Conservation (phyloP, 78 protist genomes). For the Polysphondylium violaceum region DNA sequence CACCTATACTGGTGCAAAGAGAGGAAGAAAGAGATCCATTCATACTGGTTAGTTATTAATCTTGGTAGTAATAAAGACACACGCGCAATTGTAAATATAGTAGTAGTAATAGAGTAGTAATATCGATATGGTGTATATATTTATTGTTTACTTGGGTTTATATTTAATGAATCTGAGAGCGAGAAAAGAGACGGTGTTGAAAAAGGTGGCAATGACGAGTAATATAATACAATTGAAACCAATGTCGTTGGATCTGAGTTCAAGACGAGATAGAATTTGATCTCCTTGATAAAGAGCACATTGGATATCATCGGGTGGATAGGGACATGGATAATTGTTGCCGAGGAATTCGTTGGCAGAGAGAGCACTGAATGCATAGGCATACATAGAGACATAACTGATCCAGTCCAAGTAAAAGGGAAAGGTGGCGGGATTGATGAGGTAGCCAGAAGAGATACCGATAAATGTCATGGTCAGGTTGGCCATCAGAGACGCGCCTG, state of each 20-base stretch:
- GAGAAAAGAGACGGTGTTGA: background rate
- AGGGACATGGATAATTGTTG: constrained; percentile 31
- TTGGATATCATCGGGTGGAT: background rate
- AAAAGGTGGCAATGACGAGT: background rate
- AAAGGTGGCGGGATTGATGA: constrained; percentile 27
- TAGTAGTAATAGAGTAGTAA: no score
- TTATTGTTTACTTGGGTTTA: constrained; percentile 37
- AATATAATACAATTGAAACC: background rate
- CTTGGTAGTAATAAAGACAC: no score
- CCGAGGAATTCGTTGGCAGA: constrained; percentile 27
- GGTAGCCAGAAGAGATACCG: constrained; percentile 38
- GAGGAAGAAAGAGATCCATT: no score
- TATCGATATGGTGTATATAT: no score
- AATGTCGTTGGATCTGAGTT: background rate
- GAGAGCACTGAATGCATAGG: constrained; percentile 26
- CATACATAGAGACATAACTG: constrained; percentile 13
- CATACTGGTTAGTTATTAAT: no score
- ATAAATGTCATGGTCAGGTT: constrained; percentile 31
- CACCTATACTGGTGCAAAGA: no score
- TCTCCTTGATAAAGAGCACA: constrained; percentile 19
- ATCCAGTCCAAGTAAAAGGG: constrained; percentile 28
- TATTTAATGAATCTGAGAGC: constrained; percentile 21
- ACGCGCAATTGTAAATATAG: no score
- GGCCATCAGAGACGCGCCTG: constrained; percentile 39
- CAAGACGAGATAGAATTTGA: constrained; percentile 1